These are phyloP conservation scores for Phyllosticta citrichinensis DNA, from an alignment of 2,329 filamentous ascomycete species.

Conservation along the genomic window DNA sequence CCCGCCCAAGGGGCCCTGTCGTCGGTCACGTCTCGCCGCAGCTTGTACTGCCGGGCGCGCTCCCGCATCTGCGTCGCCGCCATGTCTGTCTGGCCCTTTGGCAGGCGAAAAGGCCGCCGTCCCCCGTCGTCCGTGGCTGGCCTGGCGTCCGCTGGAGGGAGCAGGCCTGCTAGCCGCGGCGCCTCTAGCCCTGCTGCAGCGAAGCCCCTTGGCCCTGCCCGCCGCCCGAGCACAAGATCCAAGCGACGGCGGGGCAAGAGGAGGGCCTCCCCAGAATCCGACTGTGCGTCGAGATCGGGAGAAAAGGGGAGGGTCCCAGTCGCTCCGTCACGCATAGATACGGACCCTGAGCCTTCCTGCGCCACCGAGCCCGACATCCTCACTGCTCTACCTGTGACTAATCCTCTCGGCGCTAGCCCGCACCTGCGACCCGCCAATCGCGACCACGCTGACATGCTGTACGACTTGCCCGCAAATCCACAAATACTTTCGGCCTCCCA, in stretches of 20 bases:
- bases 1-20: not conserved
- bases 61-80: constrained; percentile 13
- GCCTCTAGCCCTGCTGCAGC: constrained; percentile 14
- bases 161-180: constrained; percentile 19
- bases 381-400: constrained; percentile 35
- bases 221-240: constrained; percentile 8
- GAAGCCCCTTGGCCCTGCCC: constrained; percentile 9
- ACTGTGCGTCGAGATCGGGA: constrained; percentile 6
- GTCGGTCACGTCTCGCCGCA: not conserved
- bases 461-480: constrained; percentile 31
- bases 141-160: constrained; percentile 41
- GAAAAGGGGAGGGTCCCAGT: constrained; percentile 2
- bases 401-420: constrained; percentile 34
- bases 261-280: constrained; percentile 11
- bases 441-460: constrained; percentile 31
- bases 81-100: constrained; percentile 81
- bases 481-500: constrained; percentile 20
- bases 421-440: constrained; percentile 36
- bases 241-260: constrained; percentile 19
- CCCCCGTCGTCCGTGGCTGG: constrained; percentile 13
- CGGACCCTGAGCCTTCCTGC: not conserved
- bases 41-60: not conserved
- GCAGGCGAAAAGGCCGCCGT: constrained; percentile 22
- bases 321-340: constrained; percentile 5
- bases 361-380: constrained; percentile 33